Evolutionary conservation across 2,329 filamentous ascomycete genomes (phyloP), one percentile per base, ranked within the genome.

Genomic region (Neoascochyta sp.): DNA sequence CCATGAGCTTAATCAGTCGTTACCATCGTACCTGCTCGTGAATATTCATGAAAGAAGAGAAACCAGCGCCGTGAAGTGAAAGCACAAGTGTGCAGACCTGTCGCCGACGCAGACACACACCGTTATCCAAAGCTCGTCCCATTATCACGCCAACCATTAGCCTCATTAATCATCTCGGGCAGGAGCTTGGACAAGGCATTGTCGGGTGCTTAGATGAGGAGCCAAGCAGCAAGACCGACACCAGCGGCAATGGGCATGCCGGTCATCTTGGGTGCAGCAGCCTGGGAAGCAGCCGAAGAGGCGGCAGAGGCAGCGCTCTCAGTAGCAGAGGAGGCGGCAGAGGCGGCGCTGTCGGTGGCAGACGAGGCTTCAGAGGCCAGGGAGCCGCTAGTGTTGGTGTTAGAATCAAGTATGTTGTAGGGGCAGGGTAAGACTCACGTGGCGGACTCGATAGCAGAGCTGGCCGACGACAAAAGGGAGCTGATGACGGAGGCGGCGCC

Each of bases 211-310:
- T 64, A 66, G 39, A 66, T 42, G 36, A 64, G 40, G 42, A 64
- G 40, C 42, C 57, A 48, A 29, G 60, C 60, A 27, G 58, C 57
- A 22, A 62, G 33, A 44, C 55, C 62, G 18, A 49, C 56, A 33
- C 48, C 62, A 42, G 57, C 63, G 23, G 55, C 54, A 20, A 65
- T 27, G 19, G 63, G 60, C 14, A 60, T 43, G 34, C 50, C 61
- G 17, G 61, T 66, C 29, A 47, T 50, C 47, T 52, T 55, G 38
- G 60, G 39, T 20, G 57, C 57, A 32, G 41, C 49, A 24, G 36
- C 47, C 11, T 40, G 25, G 1, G 46, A 43, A 9, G 39, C 18
- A 16, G 39, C 25, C 9, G 19, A 21, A 11, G 26, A 7, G 6
- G 29, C 34, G 27, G 36, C 40, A 22, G 46, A 44, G 18, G 36